Conservation (phyloP, 106 monocot species). For the Agapanthus africanus region DNA sequence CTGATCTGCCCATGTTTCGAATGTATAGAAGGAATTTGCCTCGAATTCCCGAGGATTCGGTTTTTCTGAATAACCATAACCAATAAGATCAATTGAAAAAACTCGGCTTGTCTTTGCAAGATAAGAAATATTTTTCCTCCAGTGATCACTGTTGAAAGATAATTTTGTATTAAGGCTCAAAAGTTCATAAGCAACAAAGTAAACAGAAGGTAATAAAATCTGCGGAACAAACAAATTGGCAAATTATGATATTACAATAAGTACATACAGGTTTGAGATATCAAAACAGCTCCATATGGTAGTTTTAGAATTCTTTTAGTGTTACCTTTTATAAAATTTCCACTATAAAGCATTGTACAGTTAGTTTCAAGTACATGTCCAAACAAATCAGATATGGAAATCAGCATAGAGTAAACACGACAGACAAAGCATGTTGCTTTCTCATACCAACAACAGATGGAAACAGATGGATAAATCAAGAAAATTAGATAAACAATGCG, state of each 20-base stretch:
- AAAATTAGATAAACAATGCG: not conserved
- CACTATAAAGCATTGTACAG: too few species aligned
- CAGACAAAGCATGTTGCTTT: too few species aligned
- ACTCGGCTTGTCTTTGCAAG: slow-evolving; percentile 63
- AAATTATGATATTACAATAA: not conserved
- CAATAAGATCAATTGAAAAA: slow-evolving; percentile 91
- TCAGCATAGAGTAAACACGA: too few species aligned
- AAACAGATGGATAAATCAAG: slow-evolving; percentile 4
- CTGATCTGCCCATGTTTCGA: slow-evolving; percentile 93
- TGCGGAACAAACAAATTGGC: not conserved
- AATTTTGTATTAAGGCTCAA: not conserved
- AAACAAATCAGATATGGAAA: too few species aligned
- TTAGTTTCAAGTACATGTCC: too few species aligned
- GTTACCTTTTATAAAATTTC: too few species aligned
- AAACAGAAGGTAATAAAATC: not conserved
- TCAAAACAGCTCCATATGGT: not conserved
- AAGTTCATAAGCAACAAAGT: not conserved
- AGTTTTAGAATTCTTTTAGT: too few species aligned
- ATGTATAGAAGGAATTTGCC: slow-evolving; percentile 59
- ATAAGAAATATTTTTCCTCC: slow-evolving; percentile 77
- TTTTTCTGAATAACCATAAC: slow-evolving; percentile 95
- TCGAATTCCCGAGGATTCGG: slow-evolving; percentile 64
- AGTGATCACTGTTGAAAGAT: slow-evolving; percentile 67
- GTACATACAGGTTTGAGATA: not conserved
- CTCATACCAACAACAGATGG: not conserved